A percentile compares a stretch with the other conserved stretches of the same genome.
Conservation (phyloP, 495 filamentous ascomycete species). For the Tricharina praecox region DNA sequence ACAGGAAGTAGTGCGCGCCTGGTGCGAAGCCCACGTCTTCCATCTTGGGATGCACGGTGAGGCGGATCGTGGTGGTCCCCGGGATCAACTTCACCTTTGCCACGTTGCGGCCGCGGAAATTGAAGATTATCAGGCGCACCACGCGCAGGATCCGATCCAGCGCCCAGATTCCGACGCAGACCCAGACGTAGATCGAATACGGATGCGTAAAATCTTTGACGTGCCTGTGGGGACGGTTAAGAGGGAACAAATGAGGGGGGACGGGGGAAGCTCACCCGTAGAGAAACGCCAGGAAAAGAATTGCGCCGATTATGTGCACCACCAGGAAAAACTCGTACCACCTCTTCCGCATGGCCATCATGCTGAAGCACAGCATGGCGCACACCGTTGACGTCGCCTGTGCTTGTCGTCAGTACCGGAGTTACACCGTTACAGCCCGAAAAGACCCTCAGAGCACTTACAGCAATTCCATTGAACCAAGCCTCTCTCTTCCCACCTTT, state of each 20-base stretch:
- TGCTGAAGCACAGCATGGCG: slow-evolving; percentile 31
- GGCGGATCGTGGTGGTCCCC: slow-evolving; percentile 35
- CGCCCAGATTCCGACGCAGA: slow-evolving; percentile 35
- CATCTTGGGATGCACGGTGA: slow-evolving; percentile 31
- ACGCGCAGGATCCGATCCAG: slow-evolving; percentile 36
- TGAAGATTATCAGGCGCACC: slow-evolving; percentile 34
- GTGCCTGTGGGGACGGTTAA: slow-evolving; percentile 29
- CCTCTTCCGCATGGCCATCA: slow-evolving; percentile 33
- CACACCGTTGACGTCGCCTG: slow-evolving; percentile 37
- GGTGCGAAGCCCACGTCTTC: slow-evolving; percentile 29
- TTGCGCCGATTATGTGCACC: slow-evolving; percentile 37
- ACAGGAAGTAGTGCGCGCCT: slow-evolving; percentile 42
- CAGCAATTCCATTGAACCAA: slow-evolving; percentile 25
- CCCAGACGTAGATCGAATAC: slow-evolving; percentile 40
- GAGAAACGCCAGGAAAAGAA: slow-evolving; percentile 35
- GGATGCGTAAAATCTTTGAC: slow-evolving; percentile 31
- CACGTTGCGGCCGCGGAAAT: slow-evolving; percentile 29
- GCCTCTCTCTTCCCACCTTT: slow-evolving; percentile 8
- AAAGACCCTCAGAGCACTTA: slow-evolving; percentile 11
- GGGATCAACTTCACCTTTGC: slow-evolving; percentile 31
- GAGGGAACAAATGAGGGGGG: not conserved
- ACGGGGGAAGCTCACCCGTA: slow-evolving; percentile 33
- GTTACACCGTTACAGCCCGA: no score
- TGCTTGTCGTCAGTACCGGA: not conserved
- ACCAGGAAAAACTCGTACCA: slow-evolving; percentile 40